A percentile compares a stretch with the other conserved stretches of the same genome.
These are phyloP conservation scores for Phytopythium chamaehyphon DNA, from an alignment of 352 stramenopile genomes.

Conservation along the genomic window DNA sequence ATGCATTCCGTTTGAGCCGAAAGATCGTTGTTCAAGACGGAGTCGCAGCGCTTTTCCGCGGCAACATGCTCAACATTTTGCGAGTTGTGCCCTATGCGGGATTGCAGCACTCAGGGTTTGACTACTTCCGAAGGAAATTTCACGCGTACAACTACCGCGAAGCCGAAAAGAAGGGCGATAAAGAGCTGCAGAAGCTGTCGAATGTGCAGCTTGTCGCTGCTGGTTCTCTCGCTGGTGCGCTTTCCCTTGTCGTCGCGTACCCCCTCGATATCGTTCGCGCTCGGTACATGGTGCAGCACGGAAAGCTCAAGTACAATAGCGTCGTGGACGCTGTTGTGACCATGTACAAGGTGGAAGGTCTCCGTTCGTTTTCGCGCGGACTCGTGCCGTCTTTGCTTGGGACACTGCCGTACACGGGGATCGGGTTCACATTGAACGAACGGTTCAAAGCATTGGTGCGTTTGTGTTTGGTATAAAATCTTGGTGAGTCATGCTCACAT, in stretches of 20 bases:
- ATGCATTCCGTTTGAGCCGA: slow-evolving; percentile 47
- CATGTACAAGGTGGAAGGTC: slow-evolving; percentile 77
- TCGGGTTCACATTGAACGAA: slow-evolving; percentile 83
- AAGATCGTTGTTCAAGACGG: slow-evolving; percentile 74
- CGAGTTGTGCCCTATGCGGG: slow-evolving; percentile 76
- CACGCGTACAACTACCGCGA: slow-evolving; percentile 72
- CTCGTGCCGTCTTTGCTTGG: slow-evolving; percentile 75
- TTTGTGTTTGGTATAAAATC: not conserved
- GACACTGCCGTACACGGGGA: slow-evolving; percentile 84
- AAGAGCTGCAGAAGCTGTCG: slow-evolving; percentile 58
- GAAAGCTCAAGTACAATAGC: slow-evolving; percentile 67
- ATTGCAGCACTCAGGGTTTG: slow-evolving; percentile 80
- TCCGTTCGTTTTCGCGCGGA: slow-evolving; percentile 62
- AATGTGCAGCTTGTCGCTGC: slow-evolving; percentile 72
- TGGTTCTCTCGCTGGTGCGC: slow-evolving; percentile 61
- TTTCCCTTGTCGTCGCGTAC: slow-evolving; percentile 75
- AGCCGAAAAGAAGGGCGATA: slow-evolving; percentile 20
- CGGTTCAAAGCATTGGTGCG: slow-evolving; percentile 73
- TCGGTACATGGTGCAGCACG: slow-evolving; percentile 86
- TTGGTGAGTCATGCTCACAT: not conserved
- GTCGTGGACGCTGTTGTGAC: slow-evolving; percentile 59
- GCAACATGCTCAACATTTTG: slow-evolving; percentile 78
- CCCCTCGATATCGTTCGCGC: slow-evolving; percentile 79
- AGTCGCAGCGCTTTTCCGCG: slow-evolving; percentile 62
- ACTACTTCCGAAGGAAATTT: slow-evolving; percentile 79